Percentiles rank a stretch among this genome's conserved stretches.
These are phyloP conservation scores for Ilex aquifolium DNA, from an alignment of 257 asterid genomes.

Conservation along the genomic window DNA sequence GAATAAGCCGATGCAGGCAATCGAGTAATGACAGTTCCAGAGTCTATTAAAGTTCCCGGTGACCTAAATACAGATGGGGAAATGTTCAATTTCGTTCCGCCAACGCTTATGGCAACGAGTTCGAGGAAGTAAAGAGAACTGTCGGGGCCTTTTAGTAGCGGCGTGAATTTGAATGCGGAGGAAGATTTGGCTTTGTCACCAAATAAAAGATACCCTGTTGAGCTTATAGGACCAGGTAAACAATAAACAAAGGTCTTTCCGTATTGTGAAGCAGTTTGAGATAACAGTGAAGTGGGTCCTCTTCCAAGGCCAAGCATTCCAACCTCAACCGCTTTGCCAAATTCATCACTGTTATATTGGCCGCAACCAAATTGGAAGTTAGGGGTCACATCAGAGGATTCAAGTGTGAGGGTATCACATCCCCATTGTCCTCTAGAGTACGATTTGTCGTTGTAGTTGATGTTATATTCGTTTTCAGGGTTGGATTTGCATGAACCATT, in stretches of 20 bases:
- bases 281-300: slow-evolving; percentile 4
- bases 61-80: too few relatives aligned
- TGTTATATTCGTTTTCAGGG: too few relatives aligned
- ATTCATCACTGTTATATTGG: background rate
- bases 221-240: background rate
- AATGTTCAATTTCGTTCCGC: too few relatives aligned
- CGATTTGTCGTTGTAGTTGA: background rate
- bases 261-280: slow-evolving; percentile 3
- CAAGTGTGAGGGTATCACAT: slow-evolving; percentile 3
- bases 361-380: slow-evolving; percentile 9
- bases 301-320: slow-evolving; percentile 15
- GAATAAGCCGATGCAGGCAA: background rate
- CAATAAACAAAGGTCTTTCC: slow-evolving; percentile 7
- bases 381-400: background rate
- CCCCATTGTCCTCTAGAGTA: background rate
- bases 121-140: too few relatives aligned
- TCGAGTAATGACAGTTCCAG: slow-evolving; percentile 7
- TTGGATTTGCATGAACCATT: background rate
- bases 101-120: too few relatives aligned
- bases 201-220: background rate
- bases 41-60: slow-evolving; percentile 5
- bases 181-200: background rate
- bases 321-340: background rate
- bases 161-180: too few relatives aligned
- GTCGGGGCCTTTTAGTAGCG: too few relatives aligned